phyloP scores from a whole-genome alignment of 2,329 filamentous ascomycete species.

The Knoxdaviesia capensis region DNA sequence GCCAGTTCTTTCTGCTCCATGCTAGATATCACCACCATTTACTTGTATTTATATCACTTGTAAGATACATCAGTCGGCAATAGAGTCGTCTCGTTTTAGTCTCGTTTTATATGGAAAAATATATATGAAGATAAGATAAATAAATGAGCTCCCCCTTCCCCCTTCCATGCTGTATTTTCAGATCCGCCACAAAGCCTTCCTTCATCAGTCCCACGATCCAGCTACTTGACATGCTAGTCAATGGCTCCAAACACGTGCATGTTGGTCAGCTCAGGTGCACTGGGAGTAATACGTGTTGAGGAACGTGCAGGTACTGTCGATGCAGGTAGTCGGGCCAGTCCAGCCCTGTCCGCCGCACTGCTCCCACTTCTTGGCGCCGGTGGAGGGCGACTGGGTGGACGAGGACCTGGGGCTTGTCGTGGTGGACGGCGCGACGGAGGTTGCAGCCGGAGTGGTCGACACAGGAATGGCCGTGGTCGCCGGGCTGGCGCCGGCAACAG shows the following conservation, averaged over 20 bases:
- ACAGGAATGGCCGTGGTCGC: background rate
- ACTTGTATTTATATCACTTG: no score
- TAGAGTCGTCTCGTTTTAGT: no score
- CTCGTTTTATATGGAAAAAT: no score
- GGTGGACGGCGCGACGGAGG: background rate
- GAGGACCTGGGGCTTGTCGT: no score
- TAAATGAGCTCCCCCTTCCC: no score
- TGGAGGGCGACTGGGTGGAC: background rate
- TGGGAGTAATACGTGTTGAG: constrained; percentile 19
- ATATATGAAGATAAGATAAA: no score
- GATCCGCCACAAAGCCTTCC: no score
- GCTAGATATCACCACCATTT: background rate
- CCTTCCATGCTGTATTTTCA: no score
- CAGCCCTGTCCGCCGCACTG: constrained; percentile 26
- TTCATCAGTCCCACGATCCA: no score
- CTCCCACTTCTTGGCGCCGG: constrained; percentile 1
- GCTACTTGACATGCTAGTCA: no score
- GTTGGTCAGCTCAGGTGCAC: constrained; percentile 7
- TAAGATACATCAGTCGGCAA: no score
- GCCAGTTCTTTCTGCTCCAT: background rate
- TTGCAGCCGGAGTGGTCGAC: background rate
- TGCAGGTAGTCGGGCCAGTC: constrained; percentile 23
- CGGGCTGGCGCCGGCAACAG: background rate
- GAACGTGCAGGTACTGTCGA: constrained; percentile 16
- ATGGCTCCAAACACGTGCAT: no score